Base-by-base conservation (phyloP, 495 filamentous ascomycete genomes). In the Penicillium samsonianum region DNA sequence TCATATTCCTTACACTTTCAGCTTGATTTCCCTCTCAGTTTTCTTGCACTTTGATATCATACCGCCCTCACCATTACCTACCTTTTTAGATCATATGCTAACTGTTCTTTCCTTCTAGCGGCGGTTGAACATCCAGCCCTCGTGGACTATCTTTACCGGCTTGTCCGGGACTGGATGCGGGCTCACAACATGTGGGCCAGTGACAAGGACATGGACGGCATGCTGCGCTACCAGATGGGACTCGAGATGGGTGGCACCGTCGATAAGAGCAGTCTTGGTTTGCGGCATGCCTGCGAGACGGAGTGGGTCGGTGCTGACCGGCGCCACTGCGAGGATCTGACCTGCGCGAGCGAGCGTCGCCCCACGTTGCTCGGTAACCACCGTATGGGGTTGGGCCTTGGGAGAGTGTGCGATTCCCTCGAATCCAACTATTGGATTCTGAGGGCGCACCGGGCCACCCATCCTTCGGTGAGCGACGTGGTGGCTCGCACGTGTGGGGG, bases 401-500 rank as follows among this genome's bases (percentile, higher is more conserved):
- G 50, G 14, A 51, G 60, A 30, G 16, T 62, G 4, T 61, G 72
- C 23, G 60, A 67, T 7, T 20, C 42, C 4, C 49, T 73, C 28
- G 78, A 81, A 57, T 45, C 48, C 9, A 59, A 41, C 17, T 67
- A 71, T 23, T 76, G 76, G 78, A 61, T 80, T 14, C 64, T 81
- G 19, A 67, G 78, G 2, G 73, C 71, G 7, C 63, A 67, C 51
- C 64, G 73, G 10, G 65, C 63, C 48, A 78, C 74, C 7, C 78
- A 79, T 55, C 72, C 77, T 1, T 51, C 22, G 2, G 63, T 69
- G 16, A 42, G 44, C 4, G 43, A 53, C 20, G 61, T 69, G 44
- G 26, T 48, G 11, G 65, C 50, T n/a, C 68, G 78, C 0, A 73
- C 64, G 42, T 30, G 45, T 3, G 78, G 78, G 1, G 55, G 61